Evolutionary conservation across 495 filamentous ascomycete species (phyloP), one percentile per base, ranked within the genome.

Genomic region (Aspergillus coremiiformis): DNA sequence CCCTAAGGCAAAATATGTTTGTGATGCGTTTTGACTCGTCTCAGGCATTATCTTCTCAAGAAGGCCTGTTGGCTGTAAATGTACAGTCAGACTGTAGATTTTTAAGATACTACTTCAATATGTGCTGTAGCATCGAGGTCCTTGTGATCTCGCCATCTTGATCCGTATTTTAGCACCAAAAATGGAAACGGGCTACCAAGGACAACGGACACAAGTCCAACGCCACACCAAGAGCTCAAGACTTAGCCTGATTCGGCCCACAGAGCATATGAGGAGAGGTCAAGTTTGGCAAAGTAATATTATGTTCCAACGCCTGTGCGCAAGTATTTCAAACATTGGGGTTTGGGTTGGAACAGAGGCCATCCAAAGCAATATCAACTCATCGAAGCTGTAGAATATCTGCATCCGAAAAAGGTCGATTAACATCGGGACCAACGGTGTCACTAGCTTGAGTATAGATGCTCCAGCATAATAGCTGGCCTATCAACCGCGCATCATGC

Each of bases 361-460:
- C 64, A 43, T 71, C 67, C 29, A 68, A 45, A 5, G 62, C 52
- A 12, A 64, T 68, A 0, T 52, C 55, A 33, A 58, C 64, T 23
- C 60, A 49, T 5, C 63, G 59, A 4, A 71, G 48, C 17, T 67
- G 59, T 15, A 58, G 56, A 10, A 69, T 54, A 27, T 50, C 53
- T 22, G 50, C 23, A 2, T 50, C 45, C 14, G 56, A 42, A 44
- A 71, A 51, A 3, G 65, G 56, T 6, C 58, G 60, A 17, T 72
- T 67, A 12, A 70, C 64, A 45, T 70, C 67, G 8, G 66, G 62
- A 5, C 70, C 68, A 47, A 71, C 71, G 0, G 62, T 69, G 29
- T 70, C 70, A 44, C 66, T 71, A 0, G 71, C 60, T n/a, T 63
- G 54, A 10, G 52, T 56, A 6, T 55, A 22, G 5, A 70, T 52